Evolutionary conservation across 352 stramenopile genomes (phyloP).

Genomic region (Pythium rhizo-oryzae): DNA sequence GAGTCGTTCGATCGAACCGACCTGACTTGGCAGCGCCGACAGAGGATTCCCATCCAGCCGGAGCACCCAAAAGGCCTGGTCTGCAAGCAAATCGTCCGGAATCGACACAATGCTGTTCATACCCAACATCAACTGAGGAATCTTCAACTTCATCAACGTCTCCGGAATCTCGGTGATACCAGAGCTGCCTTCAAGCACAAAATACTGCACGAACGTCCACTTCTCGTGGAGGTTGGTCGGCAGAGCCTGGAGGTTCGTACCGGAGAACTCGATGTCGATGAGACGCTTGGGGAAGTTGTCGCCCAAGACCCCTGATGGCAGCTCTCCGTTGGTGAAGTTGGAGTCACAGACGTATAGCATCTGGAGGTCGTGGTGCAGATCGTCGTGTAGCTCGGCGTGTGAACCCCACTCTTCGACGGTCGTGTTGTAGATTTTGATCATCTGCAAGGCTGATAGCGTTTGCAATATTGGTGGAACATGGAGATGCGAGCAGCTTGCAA

Average conservation of each 20-base stretch:
- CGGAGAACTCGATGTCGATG: conserved; percentile 16
- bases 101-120: conserved; percentile 12
- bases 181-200: conserved; percentile 15
- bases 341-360: conserved; percentile 22
- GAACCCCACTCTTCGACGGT: conserved; percentile 24
- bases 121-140: conserved; percentile 10
- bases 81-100: conserved; percentile 5
- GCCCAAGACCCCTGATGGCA: conserved; percentile 7
- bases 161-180: conserved; percentile 4
- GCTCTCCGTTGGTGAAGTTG: conserved; percentile 4
- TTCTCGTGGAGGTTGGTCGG: conserved; percentile 8
- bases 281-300: conserved; percentile 12
- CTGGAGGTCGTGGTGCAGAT: conserved; percentile 14
- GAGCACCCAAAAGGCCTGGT: conserved; percentile 11
- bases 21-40: not conserved
- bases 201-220: conserved; percentile 14
- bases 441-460: conserved; percentile 4
- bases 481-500: conserved; percentile 25
- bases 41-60: conserved; percentile 14
- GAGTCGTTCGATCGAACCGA: not conserved
- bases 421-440: conserved; percentile 31
- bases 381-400: conserved; percentile 7
- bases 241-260: conserved; percentile 7
- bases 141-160: conserved; percentile 17
- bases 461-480: conserved; percentile 19